A percentile compares a stretch with the other conserved stretches of the same genome.
These are phyloP conservation scores for Epicoccum nigrum DNA, from an alignment of 2,329 filamentous ascomycete genomes.

Conservation along the genomic window DNA sequence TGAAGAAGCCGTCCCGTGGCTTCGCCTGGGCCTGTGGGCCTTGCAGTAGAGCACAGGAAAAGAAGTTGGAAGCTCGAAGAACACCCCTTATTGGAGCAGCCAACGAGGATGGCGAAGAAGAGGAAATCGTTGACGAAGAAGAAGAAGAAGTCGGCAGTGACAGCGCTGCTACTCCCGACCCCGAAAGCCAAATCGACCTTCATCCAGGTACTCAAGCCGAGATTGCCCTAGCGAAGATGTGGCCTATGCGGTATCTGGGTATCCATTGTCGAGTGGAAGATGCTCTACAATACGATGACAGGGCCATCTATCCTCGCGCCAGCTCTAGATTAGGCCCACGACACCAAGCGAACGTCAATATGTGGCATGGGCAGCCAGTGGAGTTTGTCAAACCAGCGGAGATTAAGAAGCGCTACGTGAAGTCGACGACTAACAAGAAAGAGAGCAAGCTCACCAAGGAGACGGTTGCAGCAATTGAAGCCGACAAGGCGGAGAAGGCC, in stretches of 20 bases:
- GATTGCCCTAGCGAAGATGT: constrained; percentile 88
- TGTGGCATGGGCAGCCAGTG: constrained; percentile 88
- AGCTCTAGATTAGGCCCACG: constrained; percentile 90
- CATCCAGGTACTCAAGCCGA: constrained; percentile 79
- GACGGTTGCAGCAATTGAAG: constrained; percentile 76
- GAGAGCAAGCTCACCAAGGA: constrained; percentile 81
- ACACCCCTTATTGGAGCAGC: constrained; percentile 71
- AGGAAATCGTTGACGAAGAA: constrained; percentile 71
- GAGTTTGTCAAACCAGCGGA: constrained; percentile 88
- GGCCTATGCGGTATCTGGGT: constrained; percentile 94
- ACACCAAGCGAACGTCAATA: constrained; percentile 83
- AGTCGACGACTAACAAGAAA: constrained; percentile 69
- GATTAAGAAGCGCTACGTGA: constrained; percentile 76
- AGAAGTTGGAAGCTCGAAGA: constrained; percentile 86
- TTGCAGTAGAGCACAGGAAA: constrained; percentile 94
- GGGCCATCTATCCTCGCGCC: constrained; percentile 88
- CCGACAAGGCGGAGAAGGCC: constrained; percentile 78
- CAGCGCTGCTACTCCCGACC: constrained; percentile 58
- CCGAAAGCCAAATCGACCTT: constrained; percentile 62
- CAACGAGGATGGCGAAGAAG: constrained; percentile 66
- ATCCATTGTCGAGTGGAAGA: constrained; percentile 96
- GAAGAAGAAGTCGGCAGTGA: constrained; percentile 69
- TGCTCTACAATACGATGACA: constrained; percentile 93
- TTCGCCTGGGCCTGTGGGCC: constrained; percentile 98
- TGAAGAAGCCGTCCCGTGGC: constrained; percentile 95